Evolutionary conservation across 768 basidiomycete species (phyloP).

Genomic region (Coprinellus aureogranulatus): DNA sequence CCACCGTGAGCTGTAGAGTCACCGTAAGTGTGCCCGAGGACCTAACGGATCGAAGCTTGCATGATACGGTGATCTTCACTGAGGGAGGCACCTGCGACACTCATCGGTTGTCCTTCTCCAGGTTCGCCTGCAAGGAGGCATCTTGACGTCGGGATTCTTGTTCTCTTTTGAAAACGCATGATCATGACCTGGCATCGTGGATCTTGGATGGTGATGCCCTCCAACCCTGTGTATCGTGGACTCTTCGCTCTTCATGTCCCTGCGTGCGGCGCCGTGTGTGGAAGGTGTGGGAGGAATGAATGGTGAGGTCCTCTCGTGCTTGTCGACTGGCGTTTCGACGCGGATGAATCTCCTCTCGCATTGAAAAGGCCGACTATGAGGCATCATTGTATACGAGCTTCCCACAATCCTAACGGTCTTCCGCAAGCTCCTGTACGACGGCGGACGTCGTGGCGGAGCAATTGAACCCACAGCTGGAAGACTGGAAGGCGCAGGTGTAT

Average conservation of each 20-base stretch:
- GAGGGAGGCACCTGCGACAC: too few species aligned
- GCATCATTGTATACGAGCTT: constrained; percentile 1
- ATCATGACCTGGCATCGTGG: neutral
- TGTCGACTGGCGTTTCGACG: neutral
- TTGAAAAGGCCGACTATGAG: neutral
- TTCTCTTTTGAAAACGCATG: neutral
- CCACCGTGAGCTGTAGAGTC: too few species aligned
- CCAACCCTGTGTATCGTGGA: neutral
- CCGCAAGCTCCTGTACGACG: neutral
- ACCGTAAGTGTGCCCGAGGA: too few species aligned
- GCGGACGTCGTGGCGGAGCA: neutral
- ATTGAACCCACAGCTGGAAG: neutral
- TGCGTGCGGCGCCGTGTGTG: neutral
- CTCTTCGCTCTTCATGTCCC: neutral
- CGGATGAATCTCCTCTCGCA: neutral
- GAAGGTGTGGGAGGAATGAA: neutral
- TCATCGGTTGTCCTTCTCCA: too few species aligned
- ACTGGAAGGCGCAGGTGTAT: neutral
- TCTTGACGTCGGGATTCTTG: too few species aligned
- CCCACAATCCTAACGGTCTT: constrained; percentile 1
- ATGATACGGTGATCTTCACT: too few species aligned
- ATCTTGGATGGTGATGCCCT: neutral
- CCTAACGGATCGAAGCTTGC: too few species aligned
- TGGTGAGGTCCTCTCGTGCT: neutral
- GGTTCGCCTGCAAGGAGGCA: too few species aligned